Evolutionary conservation across 257 asterid genomes (phyloP).

Genomic region (Cinchona pubescens): DNA sequence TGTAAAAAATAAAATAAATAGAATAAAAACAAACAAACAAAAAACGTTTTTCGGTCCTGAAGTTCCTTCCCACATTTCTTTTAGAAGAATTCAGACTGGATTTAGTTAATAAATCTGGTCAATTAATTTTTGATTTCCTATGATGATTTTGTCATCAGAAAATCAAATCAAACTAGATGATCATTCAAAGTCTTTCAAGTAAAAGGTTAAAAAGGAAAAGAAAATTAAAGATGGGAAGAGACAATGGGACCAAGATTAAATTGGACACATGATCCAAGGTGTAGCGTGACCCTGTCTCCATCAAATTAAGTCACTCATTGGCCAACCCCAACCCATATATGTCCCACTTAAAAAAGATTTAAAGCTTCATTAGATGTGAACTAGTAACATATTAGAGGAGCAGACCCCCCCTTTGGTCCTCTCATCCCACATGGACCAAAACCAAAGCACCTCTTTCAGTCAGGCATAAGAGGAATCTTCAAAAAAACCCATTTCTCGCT

Average conservation of each 20-base stretch:
- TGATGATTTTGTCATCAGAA: conserved; percentile 17
- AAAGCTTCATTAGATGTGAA: conserved; percentile 16
- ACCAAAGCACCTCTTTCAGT: conserved; percentile 16
- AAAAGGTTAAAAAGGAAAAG: conserved; percentile 10
- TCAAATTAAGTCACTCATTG: conserved; percentile 33
- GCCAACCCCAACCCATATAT: conserved; percentile 11
- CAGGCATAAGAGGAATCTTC: conserved; percentile 13
- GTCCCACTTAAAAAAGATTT: conserved; percentile 11
- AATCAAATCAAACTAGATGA: not conserved
- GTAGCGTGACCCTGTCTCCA: conserved; percentile 54
- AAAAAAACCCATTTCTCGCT: conserved; percentile 10
- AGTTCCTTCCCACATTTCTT: not conserved
- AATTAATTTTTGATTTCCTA: not conserved
- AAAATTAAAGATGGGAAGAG: conserved; percentile 33
- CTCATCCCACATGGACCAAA: conserved; percentile 24
- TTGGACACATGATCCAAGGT: conserved; percentile 85
- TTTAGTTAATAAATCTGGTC: not conserved
- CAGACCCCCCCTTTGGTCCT: no score
- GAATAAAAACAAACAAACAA: not conserved
- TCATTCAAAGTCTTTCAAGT: conserved; percentile 16
- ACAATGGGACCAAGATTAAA: conserved; percentile 64
- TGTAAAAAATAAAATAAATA: not conserved
- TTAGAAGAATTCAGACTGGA: not conserved
- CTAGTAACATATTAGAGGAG: not conserved
- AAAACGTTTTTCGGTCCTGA: not conserved